phyloP scores from a whole-genome alignment of 768 basidiomycete species.

The Kwoniella shandongensis region DNA sequence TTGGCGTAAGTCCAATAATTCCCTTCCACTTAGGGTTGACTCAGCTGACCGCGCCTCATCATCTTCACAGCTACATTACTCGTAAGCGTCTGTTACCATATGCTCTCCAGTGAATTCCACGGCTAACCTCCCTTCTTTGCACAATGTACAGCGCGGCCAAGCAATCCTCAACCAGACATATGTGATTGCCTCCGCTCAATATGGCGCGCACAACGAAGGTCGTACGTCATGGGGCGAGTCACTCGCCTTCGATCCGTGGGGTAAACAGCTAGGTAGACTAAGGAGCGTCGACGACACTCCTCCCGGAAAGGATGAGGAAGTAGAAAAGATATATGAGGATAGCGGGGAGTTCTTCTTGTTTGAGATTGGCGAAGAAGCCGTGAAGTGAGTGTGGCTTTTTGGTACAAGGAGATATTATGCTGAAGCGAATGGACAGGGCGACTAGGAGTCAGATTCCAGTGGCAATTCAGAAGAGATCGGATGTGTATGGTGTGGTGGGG shows the following conservation, averaged over 20 bases:
- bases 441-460: constrained; percentile 43
- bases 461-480: constrained; percentile 40
- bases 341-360: constrained; percentile 35
- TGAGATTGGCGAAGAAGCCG: constrained; percentile 34
- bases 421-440: constrained; percentile 7
- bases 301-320: constrained; percentile 13
- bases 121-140: not conserved
- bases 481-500: constrained; percentile 39
- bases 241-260: constrained; percentile 49
- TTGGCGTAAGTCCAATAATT: constrained; percentile 37
- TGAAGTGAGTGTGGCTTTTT: constrained; percentile 22
- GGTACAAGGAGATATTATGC: not conserved
- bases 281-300: constrained; percentile 39
- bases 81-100: constrained; percentile 13
- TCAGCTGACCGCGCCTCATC: not conserved
- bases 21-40: too few relatives aligned
- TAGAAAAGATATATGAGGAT: constrained; percentile 24
- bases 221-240: constrained; percentile 49
- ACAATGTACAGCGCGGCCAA: constrained; percentile 34
- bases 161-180: constrained; percentile 47
- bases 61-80: constrained; percentile 24
- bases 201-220: constrained; percentile 38
- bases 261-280: constrained; percentile 38
- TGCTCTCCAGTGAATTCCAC: not conserved
- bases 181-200: constrained; percentile 48